Evolutionary conservation across 371 early-diverging fungal genomes (phyloP).

Genomic region (Enteropsectra breve): DNA sequence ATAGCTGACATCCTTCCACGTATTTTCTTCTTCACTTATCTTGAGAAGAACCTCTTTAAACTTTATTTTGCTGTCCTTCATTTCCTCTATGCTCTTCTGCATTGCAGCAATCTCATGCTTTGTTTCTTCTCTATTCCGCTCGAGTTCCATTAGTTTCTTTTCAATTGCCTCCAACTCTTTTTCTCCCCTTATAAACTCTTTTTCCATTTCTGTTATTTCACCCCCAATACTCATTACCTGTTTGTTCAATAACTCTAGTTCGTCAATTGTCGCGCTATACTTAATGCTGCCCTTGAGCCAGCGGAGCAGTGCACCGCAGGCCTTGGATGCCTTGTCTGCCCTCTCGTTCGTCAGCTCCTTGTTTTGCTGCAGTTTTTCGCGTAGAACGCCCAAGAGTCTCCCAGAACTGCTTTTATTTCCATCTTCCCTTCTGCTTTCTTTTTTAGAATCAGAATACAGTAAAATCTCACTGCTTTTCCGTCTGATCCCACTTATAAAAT

Average conservation of each 20-base stretch:
- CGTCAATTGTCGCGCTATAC: conserved; percentile 76
- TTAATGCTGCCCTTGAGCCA: conserved; percentile 90
- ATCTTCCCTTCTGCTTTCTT: conserved; percentile 61
- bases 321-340: conserved; percentile 88
- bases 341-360: conserved; percentile 64
- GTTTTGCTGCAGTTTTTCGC: background rate
- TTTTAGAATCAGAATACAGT: conserved; percentile 69
- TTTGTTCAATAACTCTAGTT: conserved; percentile 80
- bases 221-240: conserved; percentile 60
- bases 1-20: conserved; percentile 4
- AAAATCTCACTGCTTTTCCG: conserved; percentile 71
- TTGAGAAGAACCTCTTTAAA: background rate
- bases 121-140: background rate
- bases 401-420: no score
- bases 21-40: conserved; percentile 9
- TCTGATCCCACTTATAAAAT: conserved; percentile 88
- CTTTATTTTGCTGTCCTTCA: conserved; percentile 7
- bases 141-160: background rate
- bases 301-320: conserved; percentile 87
- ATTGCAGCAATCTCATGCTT: conserved; percentile 8
- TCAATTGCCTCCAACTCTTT: conserved; percentile 3
- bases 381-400: no score
- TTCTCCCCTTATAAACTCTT: conserved; percentile 16
- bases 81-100: conserved; percentile 16
- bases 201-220: background rate